Percentiles rank a stretch among this genome's conserved stretches.
These are phyloP conservation scores for Suhomyces prunicola DNA, from an alignment of 805 yeast genomes.

Conservation along the genomic window DNA sequence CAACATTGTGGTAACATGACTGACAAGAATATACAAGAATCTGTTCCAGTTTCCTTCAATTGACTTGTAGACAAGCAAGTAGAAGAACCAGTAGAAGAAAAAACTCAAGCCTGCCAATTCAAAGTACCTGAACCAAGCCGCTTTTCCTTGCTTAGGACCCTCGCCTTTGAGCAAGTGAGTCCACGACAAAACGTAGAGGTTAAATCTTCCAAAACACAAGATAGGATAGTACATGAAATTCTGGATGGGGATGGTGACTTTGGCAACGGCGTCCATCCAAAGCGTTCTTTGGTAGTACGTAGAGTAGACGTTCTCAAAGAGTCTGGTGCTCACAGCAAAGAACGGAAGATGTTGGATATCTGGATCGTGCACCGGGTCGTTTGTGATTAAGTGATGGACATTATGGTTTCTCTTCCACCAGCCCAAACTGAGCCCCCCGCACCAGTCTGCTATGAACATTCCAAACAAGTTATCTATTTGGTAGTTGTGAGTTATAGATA, in stretches of 20 bases:
- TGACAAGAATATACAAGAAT: slow-evolving; percentile 60
- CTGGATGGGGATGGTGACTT: slow-evolving; percentile 58
- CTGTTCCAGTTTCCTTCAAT: slow-evolving; percentile 55
- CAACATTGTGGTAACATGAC: slow-evolving; percentile 81
- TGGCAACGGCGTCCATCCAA: slow-evolving; percentile 66
- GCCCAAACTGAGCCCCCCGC: slow-evolving; percentile 86
- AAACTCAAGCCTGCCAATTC: slow-evolving; percentile 68
- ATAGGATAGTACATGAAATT: slow-evolving; percentile 73
- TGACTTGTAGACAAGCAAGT: slow-evolving; percentile 49
- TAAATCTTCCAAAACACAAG: slow-evolving; percentile 79
- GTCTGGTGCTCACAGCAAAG: slow-evolving; percentile 75
- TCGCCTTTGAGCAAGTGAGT: slow-evolving; percentile 66
- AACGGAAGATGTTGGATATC: slow-evolving; percentile 92
- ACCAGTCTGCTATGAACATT: slow-evolving; percentile 66
- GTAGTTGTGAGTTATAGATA: slow-evolving; percentile 77
- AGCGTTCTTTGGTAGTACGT: slow-evolving; percentile 72
- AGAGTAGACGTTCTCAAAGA: slow-evolving; percentile 69
- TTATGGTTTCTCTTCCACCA: slow-evolving; percentile 97
- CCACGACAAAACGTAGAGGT: slow-evolving; percentile 80
- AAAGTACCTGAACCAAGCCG: slow-evolving; percentile 81
- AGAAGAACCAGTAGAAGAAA: slow-evolving; percentile 82
- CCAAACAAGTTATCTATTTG: slow-evolving; percentile 74
- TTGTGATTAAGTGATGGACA: slow-evolving; percentile 89
- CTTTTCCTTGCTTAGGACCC: slow-evolving; percentile 79
- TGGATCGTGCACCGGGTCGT: slow-evolving; percentile 92